A percentile compares a stretch with the other conserved stretches of the same genome.
phyloP scores from a whole-genome alignment of 306 rosid species.

The Trifolium fragiferum region DNA sequence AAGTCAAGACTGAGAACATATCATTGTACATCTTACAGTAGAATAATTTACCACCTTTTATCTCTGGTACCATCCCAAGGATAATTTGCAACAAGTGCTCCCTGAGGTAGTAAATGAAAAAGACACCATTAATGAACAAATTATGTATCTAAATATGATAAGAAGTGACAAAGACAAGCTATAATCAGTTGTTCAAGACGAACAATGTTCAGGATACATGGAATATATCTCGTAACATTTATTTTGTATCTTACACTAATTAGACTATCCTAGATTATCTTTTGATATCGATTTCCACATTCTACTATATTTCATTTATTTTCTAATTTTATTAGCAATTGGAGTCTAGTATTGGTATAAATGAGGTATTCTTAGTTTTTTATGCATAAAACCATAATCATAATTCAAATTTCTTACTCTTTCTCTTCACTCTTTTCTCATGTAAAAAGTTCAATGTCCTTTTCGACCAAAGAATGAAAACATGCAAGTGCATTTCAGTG shows the following conservation, averaged over 20 bases:
- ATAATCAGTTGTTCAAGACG: constrained; percentile 30
- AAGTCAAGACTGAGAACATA: constrained; percentile 13
- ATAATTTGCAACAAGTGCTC: constrained; percentile 97
- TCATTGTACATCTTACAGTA: constrained; percentile 12
- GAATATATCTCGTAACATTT: background rate
- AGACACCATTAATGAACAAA: constrained; percentile 25
- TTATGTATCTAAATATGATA: constrained; percentile 23
- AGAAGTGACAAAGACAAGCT: constrained; percentile 15
- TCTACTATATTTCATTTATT: background rate
- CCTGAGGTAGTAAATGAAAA: constrained; percentile 54
- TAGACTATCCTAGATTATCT: background rate
- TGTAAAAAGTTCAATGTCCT: background rate
- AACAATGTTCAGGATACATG: constrained; percentile 14
- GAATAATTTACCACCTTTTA: constrained; percentile 61
- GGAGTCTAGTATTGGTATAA: background rate
- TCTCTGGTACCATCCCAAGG: constrained; percentile 94
- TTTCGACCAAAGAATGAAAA: constrained; percentile 33
- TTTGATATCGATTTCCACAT: background rate
- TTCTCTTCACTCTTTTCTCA: background rate
- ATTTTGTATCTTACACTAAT: background rate
- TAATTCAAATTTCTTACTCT: background rate
- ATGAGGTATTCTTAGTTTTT: background rate
- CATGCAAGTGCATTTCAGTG: constrained; percentile 6
- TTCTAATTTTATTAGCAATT: constrained; percentile 3
- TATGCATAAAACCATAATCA: background rate